Evolutionary conservation across 148 eudicot genomes (phyloP), one percentile per base, ranked within the genome.

Genomic region (Fagopyrum tataricum): DNA sequence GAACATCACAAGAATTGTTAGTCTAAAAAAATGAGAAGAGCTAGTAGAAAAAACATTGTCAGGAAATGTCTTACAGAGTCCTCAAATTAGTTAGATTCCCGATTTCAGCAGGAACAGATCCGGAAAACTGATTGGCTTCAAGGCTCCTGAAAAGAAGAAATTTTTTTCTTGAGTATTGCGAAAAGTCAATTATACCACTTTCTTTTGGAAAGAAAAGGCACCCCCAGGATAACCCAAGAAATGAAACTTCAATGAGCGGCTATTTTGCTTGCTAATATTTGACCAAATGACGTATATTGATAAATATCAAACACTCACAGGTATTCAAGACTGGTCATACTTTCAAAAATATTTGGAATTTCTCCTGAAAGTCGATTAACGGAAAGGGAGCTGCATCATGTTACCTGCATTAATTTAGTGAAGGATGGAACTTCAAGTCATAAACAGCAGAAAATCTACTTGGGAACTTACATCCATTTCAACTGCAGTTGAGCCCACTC

Each of bases 301-400:
- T 44, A 71, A 58, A 10, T 9, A 58, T 58, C 37, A 9, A 73
- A 72, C 75, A 85, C 93, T 1, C 85, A 91, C 96, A 91, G 74
- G 69, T 81, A 81, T 73, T 82, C 82, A 70, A 91, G 96, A 72
- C 80, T 87, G 64, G 79, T 76, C 49, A 88, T 72, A 72, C 85
- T 82, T 72, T 81, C 91, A 78, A 91, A 72, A 75, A 77, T 79
- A 78, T 73, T 81, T 4, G 93, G 96, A 67, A 91, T 84, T 77
- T 79, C 80, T 70, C 96, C 96, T 21, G 91, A 84, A 79, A 91
- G 82, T 51, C 87, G 85, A 70, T 91, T 91, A 20, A 64, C 93
- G 67, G 88, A 85, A 72, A 91, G 77, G 76, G 91, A 85, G 73
- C 96, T 91, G 88, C 85, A 82, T 58, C 53, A 78, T 74, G 46